These are phyloP conservation scores for Solanum chmielewskii DNA, from an alignment of 257 asterid genomes.

Conservation along the genomic window DNA sequence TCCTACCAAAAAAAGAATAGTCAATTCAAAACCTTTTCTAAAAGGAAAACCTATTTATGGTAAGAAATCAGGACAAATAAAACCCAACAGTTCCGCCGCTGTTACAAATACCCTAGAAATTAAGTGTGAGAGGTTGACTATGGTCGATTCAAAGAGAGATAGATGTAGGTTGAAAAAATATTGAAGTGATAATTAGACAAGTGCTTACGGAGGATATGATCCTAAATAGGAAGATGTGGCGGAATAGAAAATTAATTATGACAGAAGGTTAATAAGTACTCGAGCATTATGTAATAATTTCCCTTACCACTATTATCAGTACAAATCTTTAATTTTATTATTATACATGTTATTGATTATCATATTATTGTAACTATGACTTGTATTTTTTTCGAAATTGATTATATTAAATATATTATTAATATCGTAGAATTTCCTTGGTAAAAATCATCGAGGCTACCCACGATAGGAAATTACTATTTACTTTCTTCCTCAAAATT, in stretches of 20 bases:
- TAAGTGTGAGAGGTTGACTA: background rate
- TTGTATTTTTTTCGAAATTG: no score
- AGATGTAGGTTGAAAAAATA: background rate
- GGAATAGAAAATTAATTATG: background rate
- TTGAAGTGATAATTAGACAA: background rate
- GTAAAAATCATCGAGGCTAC: background rate
- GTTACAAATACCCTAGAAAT: background rate
- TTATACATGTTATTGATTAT: background rate
- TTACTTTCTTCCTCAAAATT: accelerated
- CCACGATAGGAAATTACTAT: background rate
- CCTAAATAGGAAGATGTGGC: accelerated
- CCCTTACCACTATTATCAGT: background rate
- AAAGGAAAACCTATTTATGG: no score
- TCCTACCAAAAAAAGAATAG: no score
- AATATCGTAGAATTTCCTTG: background rate
- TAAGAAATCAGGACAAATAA: no score
- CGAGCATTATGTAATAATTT: background rate
- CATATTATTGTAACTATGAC: background rate
- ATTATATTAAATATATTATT: no score
- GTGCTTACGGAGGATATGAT: background rate
- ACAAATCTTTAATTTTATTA: background rate
- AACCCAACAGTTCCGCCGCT: no score
- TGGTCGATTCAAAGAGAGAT: background rate
- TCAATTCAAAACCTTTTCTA: no score
- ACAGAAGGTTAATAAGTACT: background rate